phyloP scores from a whole-genome alignment of 768 basidiomycete species.

The Leccinum obscurum region DNA sequence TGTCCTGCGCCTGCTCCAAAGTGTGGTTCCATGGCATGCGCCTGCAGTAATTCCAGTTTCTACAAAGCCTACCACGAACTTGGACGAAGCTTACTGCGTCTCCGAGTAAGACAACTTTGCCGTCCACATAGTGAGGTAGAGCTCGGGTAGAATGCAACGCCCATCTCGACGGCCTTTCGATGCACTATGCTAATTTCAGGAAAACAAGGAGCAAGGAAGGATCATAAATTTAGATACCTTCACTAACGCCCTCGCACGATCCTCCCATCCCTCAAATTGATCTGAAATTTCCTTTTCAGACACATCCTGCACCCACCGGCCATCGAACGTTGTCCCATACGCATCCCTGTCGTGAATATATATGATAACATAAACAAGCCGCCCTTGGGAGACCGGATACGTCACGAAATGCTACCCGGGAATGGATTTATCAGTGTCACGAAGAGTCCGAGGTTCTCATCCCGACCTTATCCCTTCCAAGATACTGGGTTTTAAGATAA shows the following conservation, averaged over 20 bases:
- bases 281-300: conserved; percentile 34
- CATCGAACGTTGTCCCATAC: conserved; percentile 34
- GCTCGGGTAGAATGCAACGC: conserved; percentile 41
- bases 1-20: conserved; percentile 51
- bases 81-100: conserved; percentile 41
- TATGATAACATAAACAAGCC: conserved; percentile 37
- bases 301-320: conserved; percentile 31
- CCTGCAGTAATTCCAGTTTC: conserved; percentile 22
- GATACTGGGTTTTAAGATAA: conserved; percentile 17
- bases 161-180: conserved; percentile 42
- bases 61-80: not conserved
- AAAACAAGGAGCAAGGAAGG: not conserved
- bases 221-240: conserved; percentile 9
- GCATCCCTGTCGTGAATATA: conserved; percentile 28
- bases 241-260: conserved; percentile 8
- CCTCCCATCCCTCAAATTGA: conserved; percentile 30
- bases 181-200: conserved; percentile 28
- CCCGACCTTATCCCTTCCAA: conserved; percentile 24
- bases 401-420: conserved; percentile 38
- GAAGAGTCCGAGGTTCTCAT: not conserved
- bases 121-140: conserved; percentile 40
- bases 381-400: conserved; percentile 40
- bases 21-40: conserved; percentile 48
- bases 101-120: conserved; percentile 46
- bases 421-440: not conserved